Base-by-base conservation (phyloP, 345 rosid species). In the Bruguiera parviflora region DNA sequence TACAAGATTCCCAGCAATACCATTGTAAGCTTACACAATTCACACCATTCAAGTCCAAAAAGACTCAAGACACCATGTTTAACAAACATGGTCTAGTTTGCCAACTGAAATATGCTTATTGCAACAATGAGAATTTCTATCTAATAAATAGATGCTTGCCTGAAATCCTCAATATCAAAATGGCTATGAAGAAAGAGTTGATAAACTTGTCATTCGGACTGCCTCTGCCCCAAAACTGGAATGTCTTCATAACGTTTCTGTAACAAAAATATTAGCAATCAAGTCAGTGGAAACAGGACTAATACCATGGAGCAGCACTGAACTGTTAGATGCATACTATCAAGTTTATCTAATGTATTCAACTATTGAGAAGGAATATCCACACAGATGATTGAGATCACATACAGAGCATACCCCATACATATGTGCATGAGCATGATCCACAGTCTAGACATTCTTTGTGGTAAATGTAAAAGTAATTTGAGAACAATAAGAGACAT, bases 181-280 rank as follows among this genome's bases (percentile, higher is more conserved):
- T 53, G 29, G 64, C 56, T 4, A 27, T 8, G 21, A 32, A 43
- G 29, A 15, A 5, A 64, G 68, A 22, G 57, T 32, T 37, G n/a
- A n/a, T 25, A 56, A 20, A 21, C 73, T 73, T 76, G 74, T 79
- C 86, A 89, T 76, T 91, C 97, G 31, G 90, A 39, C 53, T 82
- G 96, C 83, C 96, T 88, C 80, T 92, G 97, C 65, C 97, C 97
- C 83, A 92, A 77, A 81, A 88, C 88, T 49, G 97, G 76, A 52
- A 92, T 92, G 73, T 92, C 96, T 79, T 92, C 90, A 5, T 88
- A 92, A 28, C 97, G 90, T 84, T 89, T 92, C 97, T 86, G 85
- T 63, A 78, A 71, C 67, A 61, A 9, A 73, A 43, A 43, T 43
- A 43, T 53, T 35, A 62, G 53, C 46, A 22, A 11, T 27, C 22